Percentiles rank a stretch among this genome's conserved stretches.
phyloP scores from a whole-genome alignment of 345 rosid species.

The rapeseed (Brassica napus) region Da-Ae NC_063451.1:2979001-2979500 shows the following conservation, averaged over 20 bases:
- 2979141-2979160: background rate
- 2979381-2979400: background rate
- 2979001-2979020: no score
- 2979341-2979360: background rate
- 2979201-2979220: background rate
- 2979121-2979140: no score
- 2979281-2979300: background rate
- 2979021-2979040: no score
- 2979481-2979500: background rate
- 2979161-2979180: background rate
- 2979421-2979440: background rate
- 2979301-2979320: background rate
- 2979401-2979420: background rate
- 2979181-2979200: background rate
- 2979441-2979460: background rate
- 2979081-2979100: background rate
- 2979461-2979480: background rate
- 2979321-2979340: background rate
- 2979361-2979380: background rate
- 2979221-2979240: background rate
- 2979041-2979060: no score
- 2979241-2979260: no score
- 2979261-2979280: background rate
- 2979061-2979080: no score
- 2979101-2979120: background rate